Evolutionary conservation across 306 rosid genomes (phyloP).

Genomic region (Cyclanthera cordifolia): DNA sequence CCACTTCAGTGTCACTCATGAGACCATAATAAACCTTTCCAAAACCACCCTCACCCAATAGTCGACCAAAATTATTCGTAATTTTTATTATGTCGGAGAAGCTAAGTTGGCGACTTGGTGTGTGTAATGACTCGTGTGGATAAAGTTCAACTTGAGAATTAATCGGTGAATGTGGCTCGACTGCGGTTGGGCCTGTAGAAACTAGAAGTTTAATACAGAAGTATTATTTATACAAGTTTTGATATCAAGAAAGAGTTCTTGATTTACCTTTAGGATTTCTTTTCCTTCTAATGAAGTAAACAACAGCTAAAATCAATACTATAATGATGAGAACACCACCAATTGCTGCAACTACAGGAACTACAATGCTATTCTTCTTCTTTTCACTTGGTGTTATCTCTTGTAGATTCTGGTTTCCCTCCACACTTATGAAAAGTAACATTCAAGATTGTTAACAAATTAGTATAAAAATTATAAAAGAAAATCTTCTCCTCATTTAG

Average conservation of each 20-base stretch:
- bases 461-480: too few relatives aligned
- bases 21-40: slow-evolving; percentile 11
- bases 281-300: slow-evolving; percentile 17
- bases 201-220: background rate
- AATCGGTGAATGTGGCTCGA: background rate
- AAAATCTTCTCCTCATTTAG: too few relatives aligned
- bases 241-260: background rate
- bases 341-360: slow-evolving; percentile 31
- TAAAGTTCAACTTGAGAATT: background rate
- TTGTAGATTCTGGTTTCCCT: slow-evolving; percentile 21
- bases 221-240: background rate
- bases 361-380: slow-evolving; percentile 17
- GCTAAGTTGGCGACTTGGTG: slow-evolving; percentile 9
- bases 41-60: slow-evolving; percentile 11
- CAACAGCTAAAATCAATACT: background rate
- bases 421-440: slow-evolving; percentile 15
- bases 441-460: background rate
- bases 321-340: slow-evolving; percentile 22
- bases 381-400: slow-evolving; percentile 7
- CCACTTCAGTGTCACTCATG: slow-evolving; percentile 1
- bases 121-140: background rate
- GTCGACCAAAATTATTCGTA: background rate
- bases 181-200: background rate
- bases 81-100: background rate
- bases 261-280: background rate